Evolutionary conservation across 495 filamentous ascomycete genomes (phyloP).

Genomic region (Zalerion maritima): DNA sequence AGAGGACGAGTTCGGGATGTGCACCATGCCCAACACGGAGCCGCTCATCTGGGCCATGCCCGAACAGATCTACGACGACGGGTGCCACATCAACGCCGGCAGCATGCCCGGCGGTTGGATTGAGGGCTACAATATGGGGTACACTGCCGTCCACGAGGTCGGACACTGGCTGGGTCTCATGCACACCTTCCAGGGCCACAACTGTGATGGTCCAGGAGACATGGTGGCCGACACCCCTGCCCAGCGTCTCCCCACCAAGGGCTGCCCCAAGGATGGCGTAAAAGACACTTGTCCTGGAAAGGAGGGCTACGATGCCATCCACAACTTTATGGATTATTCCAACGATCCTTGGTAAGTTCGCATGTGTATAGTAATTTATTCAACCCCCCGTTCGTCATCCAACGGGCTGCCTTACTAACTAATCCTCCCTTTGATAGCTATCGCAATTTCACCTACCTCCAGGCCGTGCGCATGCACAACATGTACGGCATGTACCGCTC

Average conservation of each 20-base stretch:
- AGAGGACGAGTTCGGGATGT: slow-evolving; percentile 9
- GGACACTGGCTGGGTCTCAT: slow-evolving; percentile 53
- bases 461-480: slow-evolving; percentile 29
- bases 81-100: slow-evolving; percentile 41
- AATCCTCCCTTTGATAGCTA: slow-evolving; percentile 20
- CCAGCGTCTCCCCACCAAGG: slow-evolving; percentile 35
- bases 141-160: slow-evolving; percentile 48
- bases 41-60: no score
- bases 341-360: slow-evolving; percentile 21
- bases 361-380: not conserved
- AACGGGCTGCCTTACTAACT: slow-evolving; percentile 8
- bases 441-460: slow-evolving; percentile 29
- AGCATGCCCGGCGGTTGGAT: slow-evolving; percentile 39
- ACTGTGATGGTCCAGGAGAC: slow-evolving; percentile 40
- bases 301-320: slow-evolving; percentile 40
- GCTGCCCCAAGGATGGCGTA: slow-evolving; percentile 41
- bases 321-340: slow-evolving; percentile 53
- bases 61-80: slow-evolving; percentile 40
- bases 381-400: slow-evolving; percentile 3
- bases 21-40: no score
- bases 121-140: slow-evolving; percentile 40
- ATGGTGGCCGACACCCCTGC: slow-evolving; percentile 43
- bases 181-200: slow-evolving; percentile 51
- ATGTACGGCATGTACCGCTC: slow-evolving; percentile 29
- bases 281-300: slow-evolving; percentile 37